Evolutionary conservation across 495 filamentous ascomycete genomes (phyloP).

Genomic region (Lasiosphaeriaceae sp.): DNA sequence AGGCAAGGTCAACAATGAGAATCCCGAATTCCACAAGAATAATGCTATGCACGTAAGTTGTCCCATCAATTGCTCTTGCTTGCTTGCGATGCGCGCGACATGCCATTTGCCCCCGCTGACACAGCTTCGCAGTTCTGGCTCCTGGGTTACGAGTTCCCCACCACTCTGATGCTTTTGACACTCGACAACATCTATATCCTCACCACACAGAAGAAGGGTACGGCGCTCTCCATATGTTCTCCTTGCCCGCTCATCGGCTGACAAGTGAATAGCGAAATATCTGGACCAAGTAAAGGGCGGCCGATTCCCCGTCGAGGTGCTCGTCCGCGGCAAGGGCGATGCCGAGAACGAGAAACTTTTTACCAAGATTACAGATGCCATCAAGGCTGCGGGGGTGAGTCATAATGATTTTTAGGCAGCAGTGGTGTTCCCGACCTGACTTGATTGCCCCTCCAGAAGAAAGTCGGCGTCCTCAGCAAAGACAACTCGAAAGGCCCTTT

Average conservation of each 20-base stretch:
- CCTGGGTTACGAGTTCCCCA: slow-evolving; percentile 96
- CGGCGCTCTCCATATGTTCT: not conserved
- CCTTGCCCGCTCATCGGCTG: slow-evolving; percentile 9
- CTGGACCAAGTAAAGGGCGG: slow-evolving; percentile 88
- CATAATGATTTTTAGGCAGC: slow-evolving; percentile 8
- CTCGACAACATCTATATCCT: slow-evolving; percentile 82
- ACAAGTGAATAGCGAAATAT: slow-evolving; percentile 72
- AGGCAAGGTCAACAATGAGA: slow-evolving; percentile 83
- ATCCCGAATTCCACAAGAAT: slow-evolving; percentile 80
- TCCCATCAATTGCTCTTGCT: not conserved
- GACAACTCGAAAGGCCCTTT: slow-evolving; percentile 84
- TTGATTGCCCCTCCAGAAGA: slow-evolving; percentile 55
- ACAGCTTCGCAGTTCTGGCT: slow-evolving; percentile 78
- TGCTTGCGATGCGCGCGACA: not conserved
- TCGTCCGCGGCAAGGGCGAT: slow-evolving; percentile 84
- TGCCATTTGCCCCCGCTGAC: slow-evolving; percentile 9
- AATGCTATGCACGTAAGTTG: slow-evolving; percentile 86
- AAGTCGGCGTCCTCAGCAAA: slow-evolving; percentile 80
- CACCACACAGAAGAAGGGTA: slow-evolving; percentile 96
- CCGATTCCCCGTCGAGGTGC: slow-evolving; percentile 82
- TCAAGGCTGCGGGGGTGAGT: slow-evolving; percentile 83
- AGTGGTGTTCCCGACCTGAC: slow-evolving; percentile 18
- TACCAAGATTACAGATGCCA: slow-evolving; percentile 71
- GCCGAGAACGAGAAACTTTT: slow-evolving; percentile 86
- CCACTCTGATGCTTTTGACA: slow-evolving; percentile 88